Percentiles rank a stretch among this genome's conserved stretches.
Evolutionary conservation across 1,284 basidiomycete species (phyloP).

Genomic region (Vanrija sp.): DNA sequence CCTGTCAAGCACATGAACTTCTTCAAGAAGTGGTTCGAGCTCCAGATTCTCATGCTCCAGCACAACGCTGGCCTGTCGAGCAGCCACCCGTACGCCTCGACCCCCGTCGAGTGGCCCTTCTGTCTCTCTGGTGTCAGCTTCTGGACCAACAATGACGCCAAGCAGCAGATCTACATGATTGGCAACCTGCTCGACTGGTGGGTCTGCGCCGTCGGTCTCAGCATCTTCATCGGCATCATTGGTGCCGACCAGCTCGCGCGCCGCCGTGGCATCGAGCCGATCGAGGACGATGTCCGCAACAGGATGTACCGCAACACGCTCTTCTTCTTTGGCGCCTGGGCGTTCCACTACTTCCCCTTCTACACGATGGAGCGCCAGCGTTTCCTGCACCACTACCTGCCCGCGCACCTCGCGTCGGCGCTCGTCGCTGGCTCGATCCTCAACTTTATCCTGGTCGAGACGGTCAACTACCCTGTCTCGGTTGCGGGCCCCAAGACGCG

Average conservation of each 20-base stretch:
- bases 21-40: conserved; percentile 88
- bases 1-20: conserved; percentile 79
- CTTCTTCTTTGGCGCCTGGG: conserved; percentile 93
- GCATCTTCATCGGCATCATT: conserved; percentile 83
- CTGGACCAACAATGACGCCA: conserved; percentile 82
- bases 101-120: conserved; percentile 98
- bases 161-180: conserved; percentile 93
- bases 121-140: conserved; percentile 91
- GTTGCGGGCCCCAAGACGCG: conserved; percentile 59
- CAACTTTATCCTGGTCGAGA: conserved; percentile 86
- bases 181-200: conserved; percentile 96
- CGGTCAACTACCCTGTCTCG: conserved; percentile 90
- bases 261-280: conserved; percentile 75
- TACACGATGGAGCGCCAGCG: conserved; percentile 96
- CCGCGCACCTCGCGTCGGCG: conserved; percentile 85
- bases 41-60: conserved; percentile 93
- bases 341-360: conserved; percentile 94
- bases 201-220: conserved; percentile 77
- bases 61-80: conserved; percentile 95
- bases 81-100: conserved; percentile 90
- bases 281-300: conserved; percentile 86
- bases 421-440: conserved; percentile 86
- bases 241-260: conserved; percentile 84
- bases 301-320: conserved; percentile 91
- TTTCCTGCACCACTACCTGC: conserved; percentile 97